A percentile compares a stretch with the other conserved stretches of the same genome.
Evolutionary conservation across 2,329 filamentous ascomycete genomes (phyloP).

Genomic region (Sarocladiaceae sp.): DNA sequence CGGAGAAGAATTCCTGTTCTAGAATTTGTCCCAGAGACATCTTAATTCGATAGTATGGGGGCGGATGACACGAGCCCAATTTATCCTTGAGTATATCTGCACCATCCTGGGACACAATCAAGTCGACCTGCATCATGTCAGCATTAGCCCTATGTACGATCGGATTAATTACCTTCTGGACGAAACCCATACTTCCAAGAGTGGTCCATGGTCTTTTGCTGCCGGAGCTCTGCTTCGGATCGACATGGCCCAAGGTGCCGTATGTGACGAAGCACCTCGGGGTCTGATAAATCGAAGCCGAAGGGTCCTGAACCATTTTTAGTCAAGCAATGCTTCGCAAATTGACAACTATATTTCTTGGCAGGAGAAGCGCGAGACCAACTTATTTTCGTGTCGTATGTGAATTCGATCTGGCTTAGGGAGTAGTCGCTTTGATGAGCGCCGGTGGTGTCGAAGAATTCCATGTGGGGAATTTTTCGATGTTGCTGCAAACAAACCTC

Average conservation of each 20-base stretch:
- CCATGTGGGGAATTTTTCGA: slow-evolving; percentile 1
- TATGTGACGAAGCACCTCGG: slow-evolving; percentile 74
- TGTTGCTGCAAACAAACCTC: background rate
- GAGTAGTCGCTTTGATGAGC: too few species aligned
- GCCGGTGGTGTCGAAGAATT: too few species aligned
- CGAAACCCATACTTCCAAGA: slow-evolving; percentile 60
- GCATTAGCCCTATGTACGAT: background rate
- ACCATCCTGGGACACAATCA: slow-evolving; percentile 66
- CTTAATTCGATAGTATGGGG: slow-evolving; percentile 61
- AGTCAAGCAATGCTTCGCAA: background rate
- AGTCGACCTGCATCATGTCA: slow-evolving; percentile 47
- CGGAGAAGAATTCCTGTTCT: slow-evolving; percentile 71
- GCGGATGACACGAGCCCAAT: slow-evolving; percentile 30
- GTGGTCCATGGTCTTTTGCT: slow-evolving; percentile 75
- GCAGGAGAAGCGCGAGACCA: too few species aligned
- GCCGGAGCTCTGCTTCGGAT: slow-evolving; percentile 63
- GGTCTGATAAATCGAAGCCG: slow-evolving; percentile 44
- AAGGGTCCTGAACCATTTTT: background rate
- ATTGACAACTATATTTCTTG: too few species aligned
- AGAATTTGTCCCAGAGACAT: slow-evolving; percentile 71
- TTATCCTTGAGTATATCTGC: slow-evolving; percentile 50
- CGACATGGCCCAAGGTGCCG: slow-evolving; percentile 63
- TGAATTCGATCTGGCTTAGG: too few species aligned
- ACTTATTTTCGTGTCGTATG: too few species aligned
- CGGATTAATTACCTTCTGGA: slow-evolving; percentile 54